A percentile compares a stretch with the other conserved stretches of the same genome.
These are phyloP conservation scores for Alectoria sarmentosa DNA, from an alignment of 495 filamentous ascomycete genomes.

Conservation along the genomic window DNA sequence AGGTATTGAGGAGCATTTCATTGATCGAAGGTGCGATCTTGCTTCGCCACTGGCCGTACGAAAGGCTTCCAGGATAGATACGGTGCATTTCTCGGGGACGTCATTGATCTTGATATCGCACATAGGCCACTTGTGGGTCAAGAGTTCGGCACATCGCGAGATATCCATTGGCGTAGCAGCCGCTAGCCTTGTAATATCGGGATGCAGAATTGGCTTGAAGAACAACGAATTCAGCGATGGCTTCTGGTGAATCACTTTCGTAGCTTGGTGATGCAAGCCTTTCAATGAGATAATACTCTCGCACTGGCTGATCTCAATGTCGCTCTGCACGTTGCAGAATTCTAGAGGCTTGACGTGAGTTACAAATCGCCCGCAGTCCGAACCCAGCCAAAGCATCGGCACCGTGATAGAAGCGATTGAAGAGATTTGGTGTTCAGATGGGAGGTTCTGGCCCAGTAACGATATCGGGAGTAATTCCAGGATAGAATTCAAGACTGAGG, in stretches of 20 bases:
- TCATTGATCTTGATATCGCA: conserved; percentile 16
- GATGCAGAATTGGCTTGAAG: conserved; percentile 19
- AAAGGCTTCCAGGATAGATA: conserved; percentile 5
- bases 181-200: conserved; percentile 18
- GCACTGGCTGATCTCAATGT: neutral
- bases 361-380: conserved; percentile 3
- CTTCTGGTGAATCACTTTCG: conserved; percentile 5
- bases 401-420: conserved; percentile 8
- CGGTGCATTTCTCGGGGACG: neutral
- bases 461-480: conserved; percentile 14
- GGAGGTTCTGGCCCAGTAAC: conserved; percentile 8
- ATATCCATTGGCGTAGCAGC: conserved; percentile 6
- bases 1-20: neutral
- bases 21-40: conserved; percentile 11
- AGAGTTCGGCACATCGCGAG: conserved; percentile 5
- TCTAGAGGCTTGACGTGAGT: neutral
- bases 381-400: neutral
- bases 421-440: conserved; percentile 11
- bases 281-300: neutral
- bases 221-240: conserved; percentile 19
- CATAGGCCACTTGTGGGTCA: conserved; percentile 28
- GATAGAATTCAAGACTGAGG: conserved; percentile 9
- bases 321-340: neutral
- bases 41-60: neutral
- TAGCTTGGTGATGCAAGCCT: conserved; percentile 6